These are phyloP conservation scores for slime mould (Dictyostelium discoideum) DNA, from an alignment of 78 protist genomes.

Conservation along the genomic window DNA sequence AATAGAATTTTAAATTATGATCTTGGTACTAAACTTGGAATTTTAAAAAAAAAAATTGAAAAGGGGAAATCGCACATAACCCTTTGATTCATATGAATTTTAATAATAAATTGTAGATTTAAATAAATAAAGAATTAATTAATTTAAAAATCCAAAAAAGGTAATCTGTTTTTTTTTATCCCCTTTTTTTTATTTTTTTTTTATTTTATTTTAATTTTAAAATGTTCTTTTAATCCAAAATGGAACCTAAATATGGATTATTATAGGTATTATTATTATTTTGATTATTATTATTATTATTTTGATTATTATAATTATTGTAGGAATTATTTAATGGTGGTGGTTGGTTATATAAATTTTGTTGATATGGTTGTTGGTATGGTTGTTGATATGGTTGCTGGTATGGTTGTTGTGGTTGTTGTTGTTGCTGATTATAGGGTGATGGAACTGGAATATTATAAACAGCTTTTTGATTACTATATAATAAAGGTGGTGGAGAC, in stretches of 20 bases:
- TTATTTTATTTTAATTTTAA: background rate
- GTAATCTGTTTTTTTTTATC: background rate
- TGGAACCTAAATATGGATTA: background rate
- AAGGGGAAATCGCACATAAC: background rate
- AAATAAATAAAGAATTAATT: background rate
- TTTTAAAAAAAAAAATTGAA: background rate
- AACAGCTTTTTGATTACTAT: background rate
- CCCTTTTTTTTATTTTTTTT: background rate
- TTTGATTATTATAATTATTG: background rate
- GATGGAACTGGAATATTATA: slow-evolving; percentile 12
- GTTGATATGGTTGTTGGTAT: background rate
- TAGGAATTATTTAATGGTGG: background rate
- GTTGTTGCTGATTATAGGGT: slow-evolving; percentile 17
- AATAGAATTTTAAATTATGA: background rate
- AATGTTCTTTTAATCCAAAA: background rate
- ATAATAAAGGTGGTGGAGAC: background rate
- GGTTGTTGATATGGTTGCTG: background rate
- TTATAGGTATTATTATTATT: background rate
- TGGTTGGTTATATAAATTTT: background rate
- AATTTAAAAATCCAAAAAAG: background rate
- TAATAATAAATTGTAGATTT: background rate
- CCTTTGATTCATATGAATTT: background rate
- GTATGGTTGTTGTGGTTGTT: background rate
- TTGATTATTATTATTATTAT: too few relatives aligned
- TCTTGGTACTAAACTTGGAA: background rate